Evolutionary conservation across 2,329 filamentous ascomycete genomes (phyloP).

Genomic region (Colletotrichum gigasporum): DNA sequence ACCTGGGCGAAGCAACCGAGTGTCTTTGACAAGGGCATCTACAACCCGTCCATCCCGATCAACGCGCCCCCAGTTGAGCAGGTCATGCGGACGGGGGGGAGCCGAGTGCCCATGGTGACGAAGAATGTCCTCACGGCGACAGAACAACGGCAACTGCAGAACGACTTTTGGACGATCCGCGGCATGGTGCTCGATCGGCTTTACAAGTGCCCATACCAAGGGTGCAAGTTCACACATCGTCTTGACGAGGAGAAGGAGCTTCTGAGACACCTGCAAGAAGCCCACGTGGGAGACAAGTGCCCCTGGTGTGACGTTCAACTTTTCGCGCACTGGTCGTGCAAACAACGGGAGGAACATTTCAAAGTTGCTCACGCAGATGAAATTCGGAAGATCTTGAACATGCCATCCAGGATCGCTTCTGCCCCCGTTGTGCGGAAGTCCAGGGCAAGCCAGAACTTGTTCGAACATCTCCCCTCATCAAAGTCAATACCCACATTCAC

Average conservation of each 20-base stretch:
- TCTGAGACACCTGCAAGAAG: slow-evolving; percentile 45
- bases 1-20: slow-evolving; percentile 40
- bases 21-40: slow-evolving; percentile 39
- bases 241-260: slow-evolving; percentile 40
- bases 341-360: slow-evolving; percentile 41
- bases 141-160: slow-evolving; percentile 49
- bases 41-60: slow-evolving; percentile 45
- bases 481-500: background rate
- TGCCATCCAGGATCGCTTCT: background rate
- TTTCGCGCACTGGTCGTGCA: slow-evolving; percentile 40
- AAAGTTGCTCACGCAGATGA: slow-evolving; percentile 39
- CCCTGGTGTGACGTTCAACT: slow-evolving; percentile 46
- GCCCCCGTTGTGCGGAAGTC: background rate
- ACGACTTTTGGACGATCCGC: slow-evolving; percentile 44
- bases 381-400: slow-evolving; percentile 24
- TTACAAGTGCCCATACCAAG: slow-evolving; percentile 48
- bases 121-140: slow-evolving; percentile 50
- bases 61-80: slow-evolving; percentile 46
- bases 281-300: slow-evolving; percentile 46
- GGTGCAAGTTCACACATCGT: slow-evolving; percentile 46
- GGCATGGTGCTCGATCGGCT: slow-evolving; percentile 45
- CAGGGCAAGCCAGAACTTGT: too few relatives aligned
- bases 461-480: too few relatives aligned
- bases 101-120: slow-evolving; percentile 46
- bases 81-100: slow-evolving; percentile 44